phyloP scores from a whole-genome alignment of 768 basidiomycete genomes.

The Trametes sanguinea region DNA sequence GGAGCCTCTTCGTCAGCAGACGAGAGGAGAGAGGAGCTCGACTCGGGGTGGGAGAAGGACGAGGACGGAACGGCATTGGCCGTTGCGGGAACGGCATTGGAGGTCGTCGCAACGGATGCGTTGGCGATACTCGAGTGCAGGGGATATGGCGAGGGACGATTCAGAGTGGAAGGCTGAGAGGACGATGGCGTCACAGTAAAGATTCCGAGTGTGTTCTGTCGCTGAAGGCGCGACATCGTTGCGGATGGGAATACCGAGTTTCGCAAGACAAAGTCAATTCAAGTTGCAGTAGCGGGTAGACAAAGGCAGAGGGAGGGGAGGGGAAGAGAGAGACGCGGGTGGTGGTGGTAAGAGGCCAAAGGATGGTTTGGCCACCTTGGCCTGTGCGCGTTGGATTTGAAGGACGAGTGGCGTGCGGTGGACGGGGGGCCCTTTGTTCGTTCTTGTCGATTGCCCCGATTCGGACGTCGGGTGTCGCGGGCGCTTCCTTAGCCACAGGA shows the following conservation, averaged over 20 bases:
- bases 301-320: neutral
- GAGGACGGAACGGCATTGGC: too few species aligned
- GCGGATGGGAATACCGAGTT: too few species aligned
- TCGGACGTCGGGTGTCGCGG: neutral
- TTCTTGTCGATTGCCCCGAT: slow-evolving; percentile 5
- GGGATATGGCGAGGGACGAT: too few species aligned
- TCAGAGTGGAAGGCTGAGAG: too few species aligned
- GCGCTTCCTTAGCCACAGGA: too few species aligned
- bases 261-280: neutral
- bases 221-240: too few species aligned
- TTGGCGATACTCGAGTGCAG: too few species aligned
- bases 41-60: too few species aligned
- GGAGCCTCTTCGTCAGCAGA: neutral
- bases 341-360: neutral
- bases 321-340: neutral
- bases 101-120: too few species aligned
- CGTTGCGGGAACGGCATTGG: too few species aligned
- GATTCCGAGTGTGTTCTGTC: too few species aligned
- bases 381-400: neutral
- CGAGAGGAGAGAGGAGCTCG: neutral
- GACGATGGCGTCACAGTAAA: too few species aligned
- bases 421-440: slow-evolving; percentile 2
- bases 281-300: neutral
- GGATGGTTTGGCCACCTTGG: neutral
- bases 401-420: slow-evolving; percentile 3